Conservation (phyloP, 306 rosid species). For the Acacia acuminata region DNA sequence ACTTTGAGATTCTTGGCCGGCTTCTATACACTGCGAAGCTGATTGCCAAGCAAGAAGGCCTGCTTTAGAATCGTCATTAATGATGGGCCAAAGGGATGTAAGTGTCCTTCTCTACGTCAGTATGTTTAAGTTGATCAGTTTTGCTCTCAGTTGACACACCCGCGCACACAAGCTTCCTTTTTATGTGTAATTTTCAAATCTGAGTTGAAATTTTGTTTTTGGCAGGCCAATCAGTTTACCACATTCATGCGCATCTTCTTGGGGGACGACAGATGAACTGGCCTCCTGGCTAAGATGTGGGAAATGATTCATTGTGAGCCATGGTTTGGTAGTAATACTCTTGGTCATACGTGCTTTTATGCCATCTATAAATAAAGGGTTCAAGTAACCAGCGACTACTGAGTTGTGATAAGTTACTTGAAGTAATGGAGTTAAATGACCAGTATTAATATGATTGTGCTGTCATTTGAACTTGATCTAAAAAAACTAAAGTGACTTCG, state of each 20-base stretch:
- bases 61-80: constrained; percentile 88
- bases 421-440: constrained; percentile 1
- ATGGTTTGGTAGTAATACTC: background rate
- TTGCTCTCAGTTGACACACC: background rate
- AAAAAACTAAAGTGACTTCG: background rate
- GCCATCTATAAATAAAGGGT: constrained; percentile 25
- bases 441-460: constrained; percentile 8
- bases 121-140: constrained; percentile 2
- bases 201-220: background rate
- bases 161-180: background rate
- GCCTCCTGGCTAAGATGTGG: constrained; percentile 78
- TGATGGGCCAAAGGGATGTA: constrained; percentile 87
- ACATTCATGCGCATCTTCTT: constrained; percentile 83
- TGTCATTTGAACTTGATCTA: background rate
- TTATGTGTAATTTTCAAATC: background rate
- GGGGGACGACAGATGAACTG: constrained; percentile 97
- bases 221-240: constrained; percentile 94
- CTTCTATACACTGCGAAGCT: constrained; percentile 90
- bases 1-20: constrained; percentile 79
- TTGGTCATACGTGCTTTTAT: constrained; percentile 7
- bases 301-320: constrained; percentile 22
- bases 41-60: constrained; percentile 88
- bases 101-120: constrained; percentile 37
- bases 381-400: constrained; percentile 25
- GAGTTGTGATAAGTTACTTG: constrained; percentile 24